A percentile compares a stretch with the other conserved stretches of the same genome.
Evolutionary conservation across 2,329 filamentous ascomycete species (phyloP).

Genomic region (Teratosphaeria epicoccoides): DNA sequence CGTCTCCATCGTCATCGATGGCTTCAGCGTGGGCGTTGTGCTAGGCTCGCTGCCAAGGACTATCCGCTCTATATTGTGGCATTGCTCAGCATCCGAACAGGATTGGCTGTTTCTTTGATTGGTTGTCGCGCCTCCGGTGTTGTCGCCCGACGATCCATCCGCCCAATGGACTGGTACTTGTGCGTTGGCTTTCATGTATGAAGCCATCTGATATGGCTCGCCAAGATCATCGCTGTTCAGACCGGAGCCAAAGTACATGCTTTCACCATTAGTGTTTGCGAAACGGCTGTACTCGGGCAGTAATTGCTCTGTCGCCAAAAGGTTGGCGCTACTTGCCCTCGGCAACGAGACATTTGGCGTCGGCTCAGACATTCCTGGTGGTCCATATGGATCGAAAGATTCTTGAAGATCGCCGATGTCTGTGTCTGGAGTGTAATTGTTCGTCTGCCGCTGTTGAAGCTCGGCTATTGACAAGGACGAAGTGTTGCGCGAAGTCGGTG

Average conservation of each 20-base stretch:
- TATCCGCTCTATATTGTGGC: background rate
- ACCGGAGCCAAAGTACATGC: slow-evolving; percentile 1
- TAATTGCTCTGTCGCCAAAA: slow-evolving; percentile 7
- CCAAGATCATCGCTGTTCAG: slow-evolving; percentile 19
- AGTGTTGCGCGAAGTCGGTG: slow-evolving; percentile 2
- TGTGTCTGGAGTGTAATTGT: slow-evolving; percentile 4
- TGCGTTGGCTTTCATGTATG: background rate
- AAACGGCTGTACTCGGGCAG: background rate
- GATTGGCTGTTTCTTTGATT: background rate
- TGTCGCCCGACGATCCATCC: slow-evolving; percentile 30
- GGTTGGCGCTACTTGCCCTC: slow-evolving; percentile 35
- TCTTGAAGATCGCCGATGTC: slow-evolving; percentile 13
- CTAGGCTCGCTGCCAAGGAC: background rate
- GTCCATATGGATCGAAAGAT: slow-evolving; percentile 18
- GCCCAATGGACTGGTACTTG: slow-evolving; percentile 15
- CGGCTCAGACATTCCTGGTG: slow-evolving; percentile 11
- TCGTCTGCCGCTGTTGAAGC: background rate
- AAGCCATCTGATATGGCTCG: slow-evolving; percentile 6
- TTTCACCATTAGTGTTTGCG: background rate
- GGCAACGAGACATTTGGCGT: slow-evolving; percentile 25
- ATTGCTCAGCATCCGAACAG: background rate
- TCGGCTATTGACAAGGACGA: slow-evolving; percentile 5
- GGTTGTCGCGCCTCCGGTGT: slow-evolving; percentile 4
- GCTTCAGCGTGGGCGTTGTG: background rate
- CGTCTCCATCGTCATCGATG: background rate